Conservation (phyloP, 2,329 filamentous ascomycete genomes). For the Immersiporthe knoxdaviesiana region DNA sequence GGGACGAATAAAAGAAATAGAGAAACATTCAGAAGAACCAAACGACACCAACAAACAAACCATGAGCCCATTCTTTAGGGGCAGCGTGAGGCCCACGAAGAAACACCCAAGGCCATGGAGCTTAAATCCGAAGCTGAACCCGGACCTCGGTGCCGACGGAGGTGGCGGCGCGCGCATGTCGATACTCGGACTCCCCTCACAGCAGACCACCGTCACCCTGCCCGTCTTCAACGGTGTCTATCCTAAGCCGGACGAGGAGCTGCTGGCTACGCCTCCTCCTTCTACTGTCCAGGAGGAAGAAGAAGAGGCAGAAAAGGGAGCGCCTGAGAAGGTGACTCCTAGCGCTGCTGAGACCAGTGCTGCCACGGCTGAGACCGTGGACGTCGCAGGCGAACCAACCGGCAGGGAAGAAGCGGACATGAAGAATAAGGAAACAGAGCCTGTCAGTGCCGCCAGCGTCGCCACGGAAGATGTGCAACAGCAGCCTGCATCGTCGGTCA, state of each 20-base stretch:
- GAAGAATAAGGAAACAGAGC: neutral
- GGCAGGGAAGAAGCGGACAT: neutral
- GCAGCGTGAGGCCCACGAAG: slow-evolving; percentile 24
- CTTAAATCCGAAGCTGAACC: slow-evolving; percentile 28
- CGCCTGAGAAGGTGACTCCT: too few species aligned
- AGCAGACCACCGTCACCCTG: slow-evolving; percentile 19
- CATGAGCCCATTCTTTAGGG: slow-evolving; percentile 30
- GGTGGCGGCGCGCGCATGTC: slow-evolving; percentile 8
- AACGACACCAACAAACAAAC: slow-evolving; percentile 1
- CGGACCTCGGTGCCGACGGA: slow-evolving; percentile 18
- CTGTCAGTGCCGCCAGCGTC: too few species aligned
- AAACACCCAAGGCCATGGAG: slow-evolving; percentile 27
- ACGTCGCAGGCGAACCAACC: neutral
- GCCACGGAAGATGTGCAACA: neutral
- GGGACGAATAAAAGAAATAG: neutral
- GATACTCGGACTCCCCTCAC: slow-evolving; percentile 14
- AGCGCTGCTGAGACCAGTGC: neutral
- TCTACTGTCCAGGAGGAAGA: neutral
- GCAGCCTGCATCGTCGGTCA: neutral
- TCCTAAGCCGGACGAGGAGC: slow-evolving; percentile 6
- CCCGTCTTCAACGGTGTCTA: slow-evolving; percentile 29
- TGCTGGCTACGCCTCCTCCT: neutral
- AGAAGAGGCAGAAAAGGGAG: neutral
- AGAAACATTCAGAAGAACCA: neutral
- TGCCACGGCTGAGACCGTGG: slow-evolving; percentile 2